These are phyloP conservation scores for Thinopyrum obtusiflorum DNA, from an alignment of 202 grass and related monocot genomes.

Conservation along the genomic window DNA sequence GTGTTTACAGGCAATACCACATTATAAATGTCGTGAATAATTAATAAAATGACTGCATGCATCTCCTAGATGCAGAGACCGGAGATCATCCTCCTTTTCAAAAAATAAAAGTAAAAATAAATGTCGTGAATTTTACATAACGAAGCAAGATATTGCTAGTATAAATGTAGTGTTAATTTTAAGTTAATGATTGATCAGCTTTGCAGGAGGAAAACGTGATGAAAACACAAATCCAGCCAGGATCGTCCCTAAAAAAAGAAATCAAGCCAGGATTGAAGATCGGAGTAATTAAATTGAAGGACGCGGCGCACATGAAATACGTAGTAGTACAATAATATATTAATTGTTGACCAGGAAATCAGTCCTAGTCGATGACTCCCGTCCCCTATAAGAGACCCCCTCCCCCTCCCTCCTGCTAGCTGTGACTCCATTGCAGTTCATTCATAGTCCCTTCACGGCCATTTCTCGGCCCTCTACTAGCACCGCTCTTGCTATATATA, in stretches of 20 bases:
- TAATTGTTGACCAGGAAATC: background rate
- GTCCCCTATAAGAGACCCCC: background rate
- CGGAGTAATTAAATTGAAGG: background rate
- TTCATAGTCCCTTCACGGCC: background rate
- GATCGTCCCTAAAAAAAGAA: background rate
- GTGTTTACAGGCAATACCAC: no score
- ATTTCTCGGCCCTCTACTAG: background rate
- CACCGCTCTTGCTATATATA: background rate
- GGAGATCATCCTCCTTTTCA: no score
- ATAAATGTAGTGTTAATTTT: no score
- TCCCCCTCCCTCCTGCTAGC: background rate
- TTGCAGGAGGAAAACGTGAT: background rate
- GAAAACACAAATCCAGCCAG: background rate
- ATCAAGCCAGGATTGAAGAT: background rate
- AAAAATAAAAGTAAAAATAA: no score
- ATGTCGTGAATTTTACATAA: no score
- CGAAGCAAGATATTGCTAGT: no score
- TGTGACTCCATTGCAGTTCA: background rate
- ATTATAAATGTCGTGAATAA: no score
- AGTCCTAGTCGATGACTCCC: background rate
- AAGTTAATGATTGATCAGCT: no score
- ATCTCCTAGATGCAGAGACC: no score
- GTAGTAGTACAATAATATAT: background rate
- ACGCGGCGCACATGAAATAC: background rate
- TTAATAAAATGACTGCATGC: no score